phyloP scores from a whole-genome alignment of 2,329 filamentous ascomycete species.

The Chaetomium olivaceum region DNA sequence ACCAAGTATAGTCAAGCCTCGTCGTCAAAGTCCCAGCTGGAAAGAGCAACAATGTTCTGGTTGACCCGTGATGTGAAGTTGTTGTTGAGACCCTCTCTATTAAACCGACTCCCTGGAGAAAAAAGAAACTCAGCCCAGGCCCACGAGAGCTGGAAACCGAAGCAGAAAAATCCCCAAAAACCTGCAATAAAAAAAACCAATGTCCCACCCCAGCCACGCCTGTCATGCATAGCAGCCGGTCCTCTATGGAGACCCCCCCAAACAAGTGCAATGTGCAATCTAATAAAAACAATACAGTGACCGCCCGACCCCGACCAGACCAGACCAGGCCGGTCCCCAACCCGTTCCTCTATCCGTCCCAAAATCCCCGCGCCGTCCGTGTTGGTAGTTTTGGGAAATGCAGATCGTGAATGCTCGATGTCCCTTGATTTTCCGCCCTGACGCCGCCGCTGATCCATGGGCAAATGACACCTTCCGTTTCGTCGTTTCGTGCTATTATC shows the following conservation, averaged over 20 bases:
- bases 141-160: not conserved
- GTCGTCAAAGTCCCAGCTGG: not conserved
- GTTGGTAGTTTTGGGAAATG: not conserved
- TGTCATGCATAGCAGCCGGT: not conserved
- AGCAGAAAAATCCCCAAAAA: not conserved
- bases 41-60: not conserved
- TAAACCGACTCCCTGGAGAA: not conserved
- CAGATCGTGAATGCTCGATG: constrained; percentile 4
- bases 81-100: not conserved
- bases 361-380: not conserved
- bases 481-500: not conserved
- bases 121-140: not conserved
- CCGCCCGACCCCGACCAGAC: constrained; percentile 1
- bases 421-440: not conserved
- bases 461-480: constrained; percentile 6
- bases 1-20: not conserved
- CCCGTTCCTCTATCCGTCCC: constrained; percentile 9
- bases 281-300: constrained; percentile 15
- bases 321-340: not conserved
- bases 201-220: not conserved
- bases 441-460: constrained; percentile 2
- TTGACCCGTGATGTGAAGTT: not conserved
- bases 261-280: constrained; percentile 14
- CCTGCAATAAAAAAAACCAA: not conserved
- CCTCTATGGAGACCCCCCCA: not conserved